These are phyloP conservation scores for Hyaloperonospora brassicae DNA, from an alignment of 352 stramenopile genomes.

Conservation along the genomic window DNA sequence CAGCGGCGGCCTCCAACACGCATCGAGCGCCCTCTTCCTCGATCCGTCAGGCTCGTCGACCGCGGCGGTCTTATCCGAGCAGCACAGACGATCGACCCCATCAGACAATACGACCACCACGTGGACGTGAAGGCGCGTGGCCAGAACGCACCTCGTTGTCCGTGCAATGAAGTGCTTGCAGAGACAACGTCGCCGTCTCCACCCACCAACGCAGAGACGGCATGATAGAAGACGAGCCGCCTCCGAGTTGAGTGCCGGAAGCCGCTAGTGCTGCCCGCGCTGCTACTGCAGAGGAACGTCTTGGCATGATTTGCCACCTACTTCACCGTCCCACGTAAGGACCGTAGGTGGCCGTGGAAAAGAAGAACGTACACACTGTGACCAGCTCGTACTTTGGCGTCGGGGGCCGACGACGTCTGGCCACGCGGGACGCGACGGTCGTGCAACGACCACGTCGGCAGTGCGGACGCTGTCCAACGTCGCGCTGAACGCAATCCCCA, in stretches of 20 bases:
- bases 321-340: not conserved
- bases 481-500: slow-evolving; percentile 8
- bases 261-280: no score
- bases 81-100: no score
- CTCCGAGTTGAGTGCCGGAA: no score
- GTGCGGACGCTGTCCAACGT: slow-evolving; percentile 8
- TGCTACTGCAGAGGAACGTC: slow-evolving; percentile 15
- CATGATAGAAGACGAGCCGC: slow-evolving; percentile 7
- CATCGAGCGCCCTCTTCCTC: no score
- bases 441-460: slow-evolving; percentile 1
- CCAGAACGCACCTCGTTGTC: no score
- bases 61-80: no score
- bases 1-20: no score
- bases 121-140: no score
- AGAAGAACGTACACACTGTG: no score
- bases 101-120: no score
- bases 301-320: slow-evolving; percentile 9
- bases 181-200: slow-evolving; percentile 15
- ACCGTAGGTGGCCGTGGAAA: no score
- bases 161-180: slow-evolving; percentile 22
- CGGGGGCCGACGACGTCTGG: slow-evolving; percentile 12
- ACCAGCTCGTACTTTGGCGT: not conserved
- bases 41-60: no score
- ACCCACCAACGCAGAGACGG: slow-evolving; percentile 17
- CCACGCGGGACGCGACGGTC: slow-evolving; percentile 4